Conservation (phyloP, 2,329 filamentous ascomycete species). For the Fusarium agapanthi region DNA sequence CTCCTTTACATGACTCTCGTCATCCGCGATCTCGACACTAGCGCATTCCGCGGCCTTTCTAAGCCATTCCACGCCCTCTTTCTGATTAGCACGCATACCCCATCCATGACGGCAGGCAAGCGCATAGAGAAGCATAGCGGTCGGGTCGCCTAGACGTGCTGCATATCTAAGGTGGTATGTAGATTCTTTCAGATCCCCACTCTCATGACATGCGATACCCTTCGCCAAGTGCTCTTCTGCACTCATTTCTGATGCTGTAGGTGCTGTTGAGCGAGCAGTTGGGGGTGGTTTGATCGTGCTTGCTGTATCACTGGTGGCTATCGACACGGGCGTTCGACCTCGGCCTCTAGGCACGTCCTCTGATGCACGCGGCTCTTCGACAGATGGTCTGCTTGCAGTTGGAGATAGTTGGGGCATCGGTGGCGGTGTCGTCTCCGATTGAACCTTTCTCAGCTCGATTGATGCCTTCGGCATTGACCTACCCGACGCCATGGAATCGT, state of each 20-base stretch:
- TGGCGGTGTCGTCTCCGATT: conserved; percentile 53
- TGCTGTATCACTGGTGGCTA: conserved; percentile 62
- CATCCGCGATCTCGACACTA: conserved; percentile 82
- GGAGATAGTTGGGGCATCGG: conserved; percentile 55
- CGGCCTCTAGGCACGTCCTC: conserved; percentile 61
- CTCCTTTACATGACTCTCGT: conserved; percentile 73
- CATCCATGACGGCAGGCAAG: conserved; percentile 95
- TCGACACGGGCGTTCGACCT: conserved; percentile 56
- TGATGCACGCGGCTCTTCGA: conserved; percentile 54
- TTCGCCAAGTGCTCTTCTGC: conserved; percentile 90
- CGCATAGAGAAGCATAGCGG: conserved; percentile 95
- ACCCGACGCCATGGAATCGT: conserved; percentile 47
- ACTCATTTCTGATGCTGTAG: conserved; percentile 74
- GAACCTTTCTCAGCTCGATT: conserved; percentile 60
- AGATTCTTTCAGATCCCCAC: conserved; percentile 87
- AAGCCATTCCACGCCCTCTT: conserved; percentile 91
- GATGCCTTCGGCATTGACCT: conserved; percentile 55
- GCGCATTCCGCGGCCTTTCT: conserved; percentile 89
- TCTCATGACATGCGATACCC: conserved; percentile 89
- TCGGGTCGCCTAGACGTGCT: conserved; percentile 84
- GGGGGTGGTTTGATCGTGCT: conserved; percentile 57
- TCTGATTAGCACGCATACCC: conserved; percentile 94
- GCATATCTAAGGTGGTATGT: conserved; percentile 95
- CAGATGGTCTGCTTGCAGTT: conserved; percentile 56
- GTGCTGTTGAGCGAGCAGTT: conserved; percentile 57